phyloP scores from a whole-genome alignment of 495 filamentous ascomycete species.

The Tuber aestivum region DNA sequence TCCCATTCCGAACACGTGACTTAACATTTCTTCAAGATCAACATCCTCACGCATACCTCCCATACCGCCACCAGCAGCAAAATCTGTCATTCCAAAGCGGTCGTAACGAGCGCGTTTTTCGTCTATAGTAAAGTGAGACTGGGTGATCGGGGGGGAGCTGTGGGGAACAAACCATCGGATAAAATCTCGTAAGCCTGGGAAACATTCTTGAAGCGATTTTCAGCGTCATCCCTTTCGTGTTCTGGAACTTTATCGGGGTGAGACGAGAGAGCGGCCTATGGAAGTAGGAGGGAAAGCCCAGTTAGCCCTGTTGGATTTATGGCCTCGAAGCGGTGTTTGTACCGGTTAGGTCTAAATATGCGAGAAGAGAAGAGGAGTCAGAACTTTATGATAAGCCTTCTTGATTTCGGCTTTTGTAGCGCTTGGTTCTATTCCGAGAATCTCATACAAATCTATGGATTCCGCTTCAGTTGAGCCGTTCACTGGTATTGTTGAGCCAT shows the following conservation, averaged over 20 bases:
- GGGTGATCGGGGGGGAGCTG: neutral
- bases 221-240: conserved; percentile 72
- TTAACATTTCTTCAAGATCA: conserved; percentile 83
- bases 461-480: conserved; percentile 45
- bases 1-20: conserved; percentile 83
- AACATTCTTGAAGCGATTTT: conserved; percentile 82
- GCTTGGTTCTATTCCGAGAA: conserved; percentile 64
- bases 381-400: conserved; percentile 93
- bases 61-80: conserved; percentile 60
- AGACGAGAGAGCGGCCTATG: conserved; percentile 73
- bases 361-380: conserved; percentile 18
- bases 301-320: neutral
- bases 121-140: conserved; percentile 12
- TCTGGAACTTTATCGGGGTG: conserved; percentile 96
- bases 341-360: conserved; percentile 6
- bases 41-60: conserved; percentile 63
- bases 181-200: conserved; percentile 97
- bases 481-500: conserved; percentile 35
- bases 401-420: conserved; percentile 82
- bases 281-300: neutral
- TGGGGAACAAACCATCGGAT: conserved; percentile 56
- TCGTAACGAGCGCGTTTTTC: conserved; percentile 88
- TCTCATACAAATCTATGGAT: conserved; percentile 49
- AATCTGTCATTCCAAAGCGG: conserved; percentile 90
- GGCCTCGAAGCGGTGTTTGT: conserved; percentile 9